Percentiles rank a stretch among this genome's conserved stretches.
Evolutionary conservation across 768 basidiomycete genomes (phyloP).

Genomic region (Hebeloma cylindrosporum): DNA sequence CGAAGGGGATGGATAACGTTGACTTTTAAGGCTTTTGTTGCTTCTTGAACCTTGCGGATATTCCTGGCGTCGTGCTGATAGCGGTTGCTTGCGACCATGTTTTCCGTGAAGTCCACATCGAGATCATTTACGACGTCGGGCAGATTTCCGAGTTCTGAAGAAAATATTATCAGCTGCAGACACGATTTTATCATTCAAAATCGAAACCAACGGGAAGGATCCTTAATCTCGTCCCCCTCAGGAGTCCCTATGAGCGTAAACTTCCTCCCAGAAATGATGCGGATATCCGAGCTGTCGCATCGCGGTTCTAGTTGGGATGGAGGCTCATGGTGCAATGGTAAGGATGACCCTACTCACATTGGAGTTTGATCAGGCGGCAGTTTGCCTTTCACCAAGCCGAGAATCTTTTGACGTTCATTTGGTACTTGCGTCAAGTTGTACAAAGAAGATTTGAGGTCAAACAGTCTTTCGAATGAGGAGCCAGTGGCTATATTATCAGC

Average conservation of each 20-base stretch:
- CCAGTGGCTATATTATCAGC: constrained; percentile 1
- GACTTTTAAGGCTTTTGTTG: constrained; percentile 59
- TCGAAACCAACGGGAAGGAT: constrained; percentile 54
- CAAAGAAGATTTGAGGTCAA: constrained; percentile 72
- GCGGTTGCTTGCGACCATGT: constrained; percentile 52
- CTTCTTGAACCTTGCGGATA: constrained; percentile 76
- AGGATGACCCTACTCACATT: constrained; percentile 48
- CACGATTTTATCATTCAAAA: neutral
- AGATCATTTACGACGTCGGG: constrained; percentile 79
- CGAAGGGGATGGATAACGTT: constrained; percentile 78
- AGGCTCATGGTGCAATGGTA: constrained; percentile 1
- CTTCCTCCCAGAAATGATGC: constrained; percentile 60
- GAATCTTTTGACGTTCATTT: constrained; percentile 82
- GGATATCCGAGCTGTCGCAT: constrained; percentile 52
- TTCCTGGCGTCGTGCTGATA: constrained; percentile 81
- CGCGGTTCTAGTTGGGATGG: constrained; percentile 8
- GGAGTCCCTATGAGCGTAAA: constrained; percentile 88
- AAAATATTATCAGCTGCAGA: constrained; percentile 3
- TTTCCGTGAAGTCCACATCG: constrained; percentile 74
- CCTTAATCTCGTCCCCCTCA: constrained; percentile 82
- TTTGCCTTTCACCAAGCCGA: constrained; percentile 83
- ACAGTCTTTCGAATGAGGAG: constrained; percentile 52
- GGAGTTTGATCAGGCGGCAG: constrained; percentile 72
- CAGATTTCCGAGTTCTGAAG: constrained; percentile 57
- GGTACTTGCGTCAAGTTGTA: constrained; percentile 76